Evolutionary conservation across 345 rosid species (phyloP), one percentile per base, ranked within the genome.

Genomic region (Camelina sativa): DNA sequence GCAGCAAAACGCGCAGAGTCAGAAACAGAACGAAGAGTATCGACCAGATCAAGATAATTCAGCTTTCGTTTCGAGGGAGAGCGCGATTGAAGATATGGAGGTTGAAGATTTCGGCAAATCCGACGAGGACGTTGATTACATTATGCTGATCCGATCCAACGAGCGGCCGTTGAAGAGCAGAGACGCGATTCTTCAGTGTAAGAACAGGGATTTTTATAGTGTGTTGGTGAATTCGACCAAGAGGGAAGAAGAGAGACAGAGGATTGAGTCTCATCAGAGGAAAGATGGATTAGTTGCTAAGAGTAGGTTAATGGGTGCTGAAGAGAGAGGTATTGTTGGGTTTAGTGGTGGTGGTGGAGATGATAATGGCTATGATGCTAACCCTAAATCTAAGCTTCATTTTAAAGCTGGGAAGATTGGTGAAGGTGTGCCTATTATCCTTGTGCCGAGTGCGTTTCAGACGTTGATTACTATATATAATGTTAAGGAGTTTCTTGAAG

Each of bases 221-320:
- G 96, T 89, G 2, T 72, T 95, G 19, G 94, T 89, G 38, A 88
- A 88, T 16, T 81, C 97, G 15, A 95, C 92, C 7, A 87, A 85
- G 71, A 84, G 98, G 23, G 98, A 89, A 40, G 97, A 90, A 79
- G 99, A 95, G 70, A 77, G 90, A 74, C 96, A 89, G 83, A 92
- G 92, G 69, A 75, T 92, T n/a, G 98, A 90, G 71, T 86, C 91
- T 50, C 96, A 92, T 71, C 96, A 88, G 83, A 83, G 99, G 80
- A 95, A 95, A 80, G 98, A 95, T 48, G 99, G 99, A 2, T 82
- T 95, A 67, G 98, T 95, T 23, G 95, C 97, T 2, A 94, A 94
- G 82, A 90, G 84, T 65, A 82, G 98, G 72, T 51, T 94, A 37
- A 90, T 89, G 96, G 96, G 96, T 2, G 76, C 81, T 15, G 99